Percentiles rank a stretch among this genome's conserved stretches.
Conservation (phyloP, 768 basidiomycete genomes). For the Leccinum uliginosum region DNA sequence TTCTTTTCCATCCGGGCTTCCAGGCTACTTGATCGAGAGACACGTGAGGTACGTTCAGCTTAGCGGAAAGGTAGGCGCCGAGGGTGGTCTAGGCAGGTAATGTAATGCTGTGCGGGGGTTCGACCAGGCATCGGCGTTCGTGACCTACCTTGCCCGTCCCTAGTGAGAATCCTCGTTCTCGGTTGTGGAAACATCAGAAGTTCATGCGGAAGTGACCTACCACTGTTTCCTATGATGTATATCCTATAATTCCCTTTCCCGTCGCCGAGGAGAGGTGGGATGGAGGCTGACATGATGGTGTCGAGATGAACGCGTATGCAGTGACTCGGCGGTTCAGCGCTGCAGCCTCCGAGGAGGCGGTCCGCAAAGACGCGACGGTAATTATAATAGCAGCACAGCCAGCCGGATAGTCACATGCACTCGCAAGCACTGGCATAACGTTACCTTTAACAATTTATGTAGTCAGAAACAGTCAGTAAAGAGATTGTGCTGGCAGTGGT, state of each 20-base stretch:
- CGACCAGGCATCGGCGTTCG: neutral
- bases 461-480: too few relatives aligned
- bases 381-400: too few relatives aligned
- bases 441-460: too few relatives aligned
- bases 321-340: too few relatives aligned
- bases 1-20: conserved; percentile 44
- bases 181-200: neutral
- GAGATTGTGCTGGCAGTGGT: too few relatives aligned
- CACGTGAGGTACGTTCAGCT: conserved; percentile 45
- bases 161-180: conserved; percentile 10
- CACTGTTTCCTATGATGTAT: conserved; percentile 49
- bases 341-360: neutral
- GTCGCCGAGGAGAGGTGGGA: conserved; percentile 38
- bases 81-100: conserved; percentile 41
- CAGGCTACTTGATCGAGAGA: conserved; percentile 46
- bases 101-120: neutral
- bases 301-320: neutral
- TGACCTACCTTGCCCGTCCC: conserved; percentile 38
- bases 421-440: too few relatives aligned
- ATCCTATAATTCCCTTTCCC: conserved; percentile 42
- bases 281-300: conserved; percentile 9
- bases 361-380: too few relatives aligned
- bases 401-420: too few relatives aligned
- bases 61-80: conserved; percentile 36
- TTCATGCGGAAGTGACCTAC: conserved; percentile 29